These are phyloP conservation scores for Boechera stricta DNA, from an alignment of 345 rosid genomes.

Conservation along the genomic window DNA sequence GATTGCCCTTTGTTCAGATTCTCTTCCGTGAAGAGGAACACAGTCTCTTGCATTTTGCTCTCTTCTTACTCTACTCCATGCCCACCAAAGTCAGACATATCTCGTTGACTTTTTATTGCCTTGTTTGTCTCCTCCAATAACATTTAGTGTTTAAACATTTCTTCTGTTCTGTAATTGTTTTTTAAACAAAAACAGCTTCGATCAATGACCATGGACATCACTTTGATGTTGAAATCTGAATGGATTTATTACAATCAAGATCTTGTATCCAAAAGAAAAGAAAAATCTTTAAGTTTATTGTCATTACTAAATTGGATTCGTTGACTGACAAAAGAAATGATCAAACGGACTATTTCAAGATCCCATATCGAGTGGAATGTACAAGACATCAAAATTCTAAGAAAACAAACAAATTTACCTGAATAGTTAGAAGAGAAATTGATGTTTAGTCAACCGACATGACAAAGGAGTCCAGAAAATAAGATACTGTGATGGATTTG, in stretches of 20 bases:
- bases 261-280: not conserved
- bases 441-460: constrained; percentile 29
- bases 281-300: not conserved
- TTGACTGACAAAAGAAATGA: constrained; percentile 28
- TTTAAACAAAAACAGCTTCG: not conserved
- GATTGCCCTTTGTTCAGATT: constrained; percentile 45
- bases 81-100: constrained; percentile 25
- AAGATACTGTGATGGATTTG: constrained; percentile 9
- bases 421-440: not conserved
- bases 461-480: not conserved
- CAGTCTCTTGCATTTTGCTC: constrained; percentile 46
- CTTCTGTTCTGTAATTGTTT: constrained; percentile 20
- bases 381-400: not conserved
- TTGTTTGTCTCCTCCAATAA: constrained; percentile 22
- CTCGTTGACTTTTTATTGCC: constrained; percentile 29
- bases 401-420: constrained; percentile 19
- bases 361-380: not conserved
- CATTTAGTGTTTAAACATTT: constrained; percentile 20
- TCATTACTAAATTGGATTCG: constrained; percentile 5
- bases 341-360: constrained; percentile 15
- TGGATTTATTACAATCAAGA: constrained; percentile 1
- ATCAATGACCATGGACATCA: not conserved
- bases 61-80: not conserved
- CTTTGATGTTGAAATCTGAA: not conserved
- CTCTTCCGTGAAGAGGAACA: constrained; percentile 41